phyloP scores from a whole-genome alignment of 2,329 filamentous ascomycete species.

The Xylariaceae sp. region DNA sequence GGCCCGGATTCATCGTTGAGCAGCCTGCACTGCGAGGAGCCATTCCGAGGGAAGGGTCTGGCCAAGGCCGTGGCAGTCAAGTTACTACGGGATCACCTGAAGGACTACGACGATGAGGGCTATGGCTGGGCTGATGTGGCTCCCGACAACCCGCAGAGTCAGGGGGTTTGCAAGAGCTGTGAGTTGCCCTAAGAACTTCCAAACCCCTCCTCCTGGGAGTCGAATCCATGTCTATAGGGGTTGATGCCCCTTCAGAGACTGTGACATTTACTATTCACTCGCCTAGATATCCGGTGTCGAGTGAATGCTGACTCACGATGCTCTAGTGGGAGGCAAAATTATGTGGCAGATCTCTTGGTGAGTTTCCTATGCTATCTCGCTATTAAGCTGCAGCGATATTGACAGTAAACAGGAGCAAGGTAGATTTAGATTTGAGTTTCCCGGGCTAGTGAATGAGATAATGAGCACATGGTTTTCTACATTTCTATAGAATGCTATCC shows the following conservation, averaged over 20 bases:
- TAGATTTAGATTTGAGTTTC: slow-evolving; percentile 24
- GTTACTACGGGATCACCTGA: slow-evolving; percentile 49
- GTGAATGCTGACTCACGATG: too few relatives aligned
- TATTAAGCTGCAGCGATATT: slow-evolving; percentile 4
- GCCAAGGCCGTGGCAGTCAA: slow-evolving; percentile 58
- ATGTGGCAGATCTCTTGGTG: slow-evolving; percentile 59
- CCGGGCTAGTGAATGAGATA: slow-evolving; percentile 11
- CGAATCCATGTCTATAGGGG: too few relatives aligned
- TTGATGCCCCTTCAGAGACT: too few relatives aligned
- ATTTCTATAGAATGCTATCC: neutral
- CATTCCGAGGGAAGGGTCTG: slow-evolving; percentile 57
- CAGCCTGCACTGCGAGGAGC: slow-evolving; percentile 56
- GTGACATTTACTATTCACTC: too few relatives aligned
- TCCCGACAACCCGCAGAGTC: slow-evolving; percentile 55
- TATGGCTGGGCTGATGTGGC: slow-evolving; percentile 63
- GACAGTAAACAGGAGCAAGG: slow-evolving; percentile 19
- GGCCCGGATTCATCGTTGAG: slow-evolving; percentile 59
- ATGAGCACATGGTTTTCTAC: slow-evolving; percentile 3
- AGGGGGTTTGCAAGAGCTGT: slow-evolving; percentile 56
- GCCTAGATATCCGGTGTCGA: too few relatives aligned
- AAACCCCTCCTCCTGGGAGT: too few relatives aligned
- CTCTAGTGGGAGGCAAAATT: slow-evolving; percentile 53
- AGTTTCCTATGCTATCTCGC: slow-evolving; percentile 19
- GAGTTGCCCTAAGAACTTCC: too few relatives aligned
- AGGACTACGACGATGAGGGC: slow-evolving; percentile 38